phyloP scores from a whole-genome alignment of 139 green algal genomes.

The Chlorella vulgaris region DNA sequence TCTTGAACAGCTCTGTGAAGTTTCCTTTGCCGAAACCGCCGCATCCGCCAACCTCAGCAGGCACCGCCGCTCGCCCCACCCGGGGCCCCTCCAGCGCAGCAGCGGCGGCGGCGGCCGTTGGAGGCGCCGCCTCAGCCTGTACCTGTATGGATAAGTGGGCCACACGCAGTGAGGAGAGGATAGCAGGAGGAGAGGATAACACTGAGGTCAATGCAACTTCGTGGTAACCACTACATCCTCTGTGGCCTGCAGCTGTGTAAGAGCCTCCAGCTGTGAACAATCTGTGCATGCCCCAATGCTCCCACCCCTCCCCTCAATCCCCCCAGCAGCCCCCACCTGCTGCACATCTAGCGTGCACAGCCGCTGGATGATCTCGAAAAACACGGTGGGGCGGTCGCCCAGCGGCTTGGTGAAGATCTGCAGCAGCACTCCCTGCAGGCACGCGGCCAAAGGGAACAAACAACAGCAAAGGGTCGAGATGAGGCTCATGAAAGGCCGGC shows the following conservation, averaged over 20 bases:
- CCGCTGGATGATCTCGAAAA: slow-evolving; percentile 99
- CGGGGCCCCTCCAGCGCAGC: too few species aligned
- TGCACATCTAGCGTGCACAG: slow-evolving; percentile 45
- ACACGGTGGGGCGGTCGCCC: slow-evolving; percentile 90
- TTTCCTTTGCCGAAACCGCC: slow-evolving; percentile 97
- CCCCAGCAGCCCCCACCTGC: too few species aligned
- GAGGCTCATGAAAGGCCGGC: too few species aligned
- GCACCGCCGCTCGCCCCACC: slow-evolving; percentile 4
- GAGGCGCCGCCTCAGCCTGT: neutral
- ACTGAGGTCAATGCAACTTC: neutral
- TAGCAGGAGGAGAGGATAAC: neutral
- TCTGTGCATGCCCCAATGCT: too few species aligned
- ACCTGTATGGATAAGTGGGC: neutral
- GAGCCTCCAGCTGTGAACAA: too few species aligned
- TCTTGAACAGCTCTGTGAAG: slow-evolving; percentile 95
- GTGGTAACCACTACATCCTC: too few species aligned
- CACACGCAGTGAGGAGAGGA: neutral
- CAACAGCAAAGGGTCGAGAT: neutral
- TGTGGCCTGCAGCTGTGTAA: too few species aligned
- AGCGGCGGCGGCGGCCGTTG: neutral
- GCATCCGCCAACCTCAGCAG: slow-evolving; percentile 90
- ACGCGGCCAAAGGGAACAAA: neutral
- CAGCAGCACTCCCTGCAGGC: slow-evolving; percentile 89
- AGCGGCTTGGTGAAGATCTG: slow-evolving; percentile 95
- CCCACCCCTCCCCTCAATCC: too few species aligned